Base-by-base conservation (phyloP, 768 basidiomycete genomes). In the Mycena albidolilacea region DNA sequence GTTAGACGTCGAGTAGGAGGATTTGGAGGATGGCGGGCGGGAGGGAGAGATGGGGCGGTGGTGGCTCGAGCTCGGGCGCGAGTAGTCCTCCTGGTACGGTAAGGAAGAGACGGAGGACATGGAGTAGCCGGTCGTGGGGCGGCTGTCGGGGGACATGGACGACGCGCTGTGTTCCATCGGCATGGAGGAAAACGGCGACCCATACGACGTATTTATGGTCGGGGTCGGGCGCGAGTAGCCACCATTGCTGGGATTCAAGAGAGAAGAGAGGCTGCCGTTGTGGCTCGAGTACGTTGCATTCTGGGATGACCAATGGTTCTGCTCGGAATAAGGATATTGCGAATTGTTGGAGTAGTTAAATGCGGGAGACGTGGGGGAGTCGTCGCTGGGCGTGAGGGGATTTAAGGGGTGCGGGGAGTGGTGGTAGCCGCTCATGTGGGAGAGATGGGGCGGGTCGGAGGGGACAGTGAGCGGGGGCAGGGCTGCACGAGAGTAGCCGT, bases 381-480 rank as follows among this genome's bases (percentile, higher is more conserved):
- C 93, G 68, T 94, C 93, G 59, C 90, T 85, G 15, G 92, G 90
- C 38, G 92, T 89, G 74, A 93, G 89, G 35, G 92, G 89, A 77
- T 93, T 91, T 43, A 93, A 84, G 50, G 86, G 85, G 76, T 91
- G 90, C 12, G 89, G 84, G 7, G 90, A 88, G 74, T 91, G 88
- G 78, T 83, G 87, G 82, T 92, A 93, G 17, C 48, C 48, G 80
- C 81, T 21, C 7, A 11, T 83, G 79, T 92, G 90, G 5, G 89
- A 86, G 70, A 92, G 79, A 70, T 91, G 85, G 7, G 90, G 88
- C 19, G 92, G 87, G 66, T 95, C 93, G 37, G 92, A 91, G 65
- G 95, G 95, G 60, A 95, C 94, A 62, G 92, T 95, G 67, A 96
- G 88, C 37, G 95, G 95, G 38, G 95, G 95, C 63, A 96, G 86